These are phyloP conservation scores for Tilletia indica DNA, from an alignment of 1,284 basidiomycete species.

Conservation along the genomic window DNA sequence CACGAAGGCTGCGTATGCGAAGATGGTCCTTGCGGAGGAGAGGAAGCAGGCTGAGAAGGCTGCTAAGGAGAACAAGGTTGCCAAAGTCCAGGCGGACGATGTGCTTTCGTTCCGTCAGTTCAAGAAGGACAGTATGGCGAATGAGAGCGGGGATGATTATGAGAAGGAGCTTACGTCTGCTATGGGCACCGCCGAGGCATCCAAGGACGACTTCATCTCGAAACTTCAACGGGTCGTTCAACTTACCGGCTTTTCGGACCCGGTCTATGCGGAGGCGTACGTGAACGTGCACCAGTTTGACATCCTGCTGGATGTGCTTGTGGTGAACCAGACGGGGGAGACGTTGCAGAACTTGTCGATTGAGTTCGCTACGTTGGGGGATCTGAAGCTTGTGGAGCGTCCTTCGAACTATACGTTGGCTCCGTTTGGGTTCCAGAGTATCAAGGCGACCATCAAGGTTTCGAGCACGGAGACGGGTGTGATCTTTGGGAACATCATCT, in stretches of 20 bases:
- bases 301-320: constrained; percentile 85
- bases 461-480: constrained; percentile 85
- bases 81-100: constrained; percentile 86
- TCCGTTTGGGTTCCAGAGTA: constrained; percentile 95
- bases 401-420: constrained; percentile 89
- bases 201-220: constrained; percentile 91
- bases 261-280: constrained; percentile 96
- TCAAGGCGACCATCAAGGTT: constrained; percentile 98
- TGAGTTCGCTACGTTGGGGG: constrained; percentile 95
- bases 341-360: constrained; percentile 95
- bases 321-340: constrained; percentile 93
- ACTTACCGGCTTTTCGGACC: constrained; percentile 96
- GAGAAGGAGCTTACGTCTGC: constrained; percentile 85
- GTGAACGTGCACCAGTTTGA: constrained; percentile 99
- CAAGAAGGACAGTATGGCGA: constrained; percentile 79
- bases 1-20: constrained; percentile 87
- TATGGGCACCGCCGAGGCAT: constrained; percentile 73
- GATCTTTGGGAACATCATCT: constrained; percentile 96
- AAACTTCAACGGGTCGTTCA: constrained; percentile 93
- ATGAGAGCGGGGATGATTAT: constrained; percentile 63
- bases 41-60: constrained; percentile 73
- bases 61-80: constrained; percentile 71
- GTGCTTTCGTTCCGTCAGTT: constrained; percentile 89
- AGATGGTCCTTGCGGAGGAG: constrained; percentile 82
- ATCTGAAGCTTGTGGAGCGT: constrained; percentile 93